Base-by-base conservation (phyloP, 108 stramenopile genomes). In the Cyclostephanos invisitatus region DNA sequence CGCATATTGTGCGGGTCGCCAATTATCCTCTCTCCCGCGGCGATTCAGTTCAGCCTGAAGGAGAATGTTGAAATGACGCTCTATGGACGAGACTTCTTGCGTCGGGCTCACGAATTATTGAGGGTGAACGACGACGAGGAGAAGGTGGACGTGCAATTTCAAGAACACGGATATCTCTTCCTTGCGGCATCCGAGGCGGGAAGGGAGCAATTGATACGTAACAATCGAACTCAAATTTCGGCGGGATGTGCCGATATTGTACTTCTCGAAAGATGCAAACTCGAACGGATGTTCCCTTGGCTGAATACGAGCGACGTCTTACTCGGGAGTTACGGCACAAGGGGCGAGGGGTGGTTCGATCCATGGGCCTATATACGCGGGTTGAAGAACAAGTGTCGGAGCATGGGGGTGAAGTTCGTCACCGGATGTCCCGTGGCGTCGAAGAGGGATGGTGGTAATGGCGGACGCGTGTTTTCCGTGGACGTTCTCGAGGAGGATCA, bases 281-380 rank as follows among this genome's bases (percentile, higher is more conserved):
- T 92, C 70, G 28, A 67, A 51, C 44, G 66, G 15, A 63, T 56
- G 29, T 89, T 88, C 75, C 88, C 88, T 5, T 92, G 91, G 91
- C 24, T 92, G 47, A 79, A 89, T 62, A 73, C 66, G 12, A 73
- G 75, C 5, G 91, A 92, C 64, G 62, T 92, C 46, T 7, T 73
- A 11, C 24, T 86, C 44, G 91, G 87, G 15, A 77, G 78, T 22
- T 86, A 75, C 70, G 86, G 87, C 3, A 36, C 47, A 18, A 73
- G 38, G 21, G 87, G 86, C 24, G 90, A 91, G 49, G 90, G 90
- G 3, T 91, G 86, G 86, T 91, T 89, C 64, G 90, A 91, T 81
- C 90, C 90, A 46, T 87, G 85, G 87, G 74, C 80, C 7, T 67
- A 84, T 18, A 32, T 91, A 14, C 73, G 69, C 25, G 81, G 64